Evolutionary conservation across 2,329 filamentous ascomycete species (phyloP), one percentile per base, ranked within the genome.

Genomic region (Exophiala xenobiotica): DNA sequence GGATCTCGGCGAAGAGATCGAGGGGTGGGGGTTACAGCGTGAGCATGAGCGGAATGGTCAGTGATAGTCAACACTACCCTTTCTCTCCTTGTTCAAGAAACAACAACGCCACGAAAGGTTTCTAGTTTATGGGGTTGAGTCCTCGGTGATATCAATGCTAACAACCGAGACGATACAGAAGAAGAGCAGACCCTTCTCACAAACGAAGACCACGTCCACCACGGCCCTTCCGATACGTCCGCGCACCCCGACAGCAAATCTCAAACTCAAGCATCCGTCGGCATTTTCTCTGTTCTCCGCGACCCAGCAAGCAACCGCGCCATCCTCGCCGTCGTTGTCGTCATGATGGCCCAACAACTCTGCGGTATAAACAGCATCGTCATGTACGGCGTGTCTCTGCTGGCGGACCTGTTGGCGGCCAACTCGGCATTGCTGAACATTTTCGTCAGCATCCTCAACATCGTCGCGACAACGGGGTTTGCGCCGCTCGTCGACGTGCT

Each of bases 371-470:
- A 88, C 52, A 92, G 90, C 40, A 92, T 97, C 73, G 97, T 99
- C 71, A 96, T 99, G 91, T 99, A 99, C 70, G 95, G 91, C 2
- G 93, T 97, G 4, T 90, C 88, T 0, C 82, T 99, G 1, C 80
- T 99, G 11, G 83, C 87, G 24, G 83, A 84, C 57, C 79, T 97
- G 1, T 80, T 99, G 0, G 87, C 89, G 3, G 82, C 90, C 40
- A 90, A 85, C 56, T 92, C 91, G 0, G 86, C 87, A 0, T 73
- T 95, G 1, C 78, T 99, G 46, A 95, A 92, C 48, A 92, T 97
- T 54, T 73, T 88, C 48, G 90, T 97, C 53, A 96, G 90, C 0
- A 78, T 83, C 9, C 81, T 96, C 65, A 97, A 97, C 70, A 82
- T 99, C 27, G 63, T 89, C 62, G 88, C 88, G 44, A 97, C 93